A percentile compares a stretch with the other conserved stretches of the same genome.
Evolutionary conservation across 192 early-diverging fungal species (phyloP).

Genomic region (Spizellomyces punctatus): DNA sequence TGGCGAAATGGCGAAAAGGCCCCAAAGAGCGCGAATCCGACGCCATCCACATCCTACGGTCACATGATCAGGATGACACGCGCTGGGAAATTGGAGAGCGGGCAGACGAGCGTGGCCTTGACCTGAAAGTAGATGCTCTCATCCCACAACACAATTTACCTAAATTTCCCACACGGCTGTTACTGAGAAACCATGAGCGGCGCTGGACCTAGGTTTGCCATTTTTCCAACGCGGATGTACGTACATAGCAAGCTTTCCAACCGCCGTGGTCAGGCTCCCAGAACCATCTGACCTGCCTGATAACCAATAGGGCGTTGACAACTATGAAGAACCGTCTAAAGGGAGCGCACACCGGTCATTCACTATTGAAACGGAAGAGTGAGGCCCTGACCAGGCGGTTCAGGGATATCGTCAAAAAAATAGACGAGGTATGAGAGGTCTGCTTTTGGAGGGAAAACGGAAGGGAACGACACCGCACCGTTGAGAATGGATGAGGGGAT

Average conservation of each 20-base stretch:
- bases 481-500: neutral
- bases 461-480: neutral
- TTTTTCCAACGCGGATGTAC: constrained; percentile 97
- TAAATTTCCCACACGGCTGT: too few species aligned
- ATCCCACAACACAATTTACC: too few species aligned
- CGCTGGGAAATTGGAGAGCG: neutral
- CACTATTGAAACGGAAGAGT: constrained; percentile 95
- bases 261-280: neutral
- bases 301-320: constrained; percentile 79
- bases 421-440: constrained; percentile 78
- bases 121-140: too few species aligned
- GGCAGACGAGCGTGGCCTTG: too few species aligned
- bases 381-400: constrained; percentile 96
- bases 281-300: neutral
- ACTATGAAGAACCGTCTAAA: constrained; percentile 94
- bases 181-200: constrained; percentile 31
- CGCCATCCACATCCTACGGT: neutral
- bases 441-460: neutral
- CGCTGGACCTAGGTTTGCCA: constrained; percentile 65
- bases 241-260: constrained; percentile 20
- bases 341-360: constrained; percentile 98
- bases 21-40: neutral
- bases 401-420: constrained; percentile 91
- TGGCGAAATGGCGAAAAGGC: neutral
- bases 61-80: neutral